Percentiles rank a stretch among this genome's conserved stretches.
These are phyloP conservation scores for Camellia granthamiana DNA, from an alignment of 148 eudicot genomes.

Conservation along the genomic window DNA sequence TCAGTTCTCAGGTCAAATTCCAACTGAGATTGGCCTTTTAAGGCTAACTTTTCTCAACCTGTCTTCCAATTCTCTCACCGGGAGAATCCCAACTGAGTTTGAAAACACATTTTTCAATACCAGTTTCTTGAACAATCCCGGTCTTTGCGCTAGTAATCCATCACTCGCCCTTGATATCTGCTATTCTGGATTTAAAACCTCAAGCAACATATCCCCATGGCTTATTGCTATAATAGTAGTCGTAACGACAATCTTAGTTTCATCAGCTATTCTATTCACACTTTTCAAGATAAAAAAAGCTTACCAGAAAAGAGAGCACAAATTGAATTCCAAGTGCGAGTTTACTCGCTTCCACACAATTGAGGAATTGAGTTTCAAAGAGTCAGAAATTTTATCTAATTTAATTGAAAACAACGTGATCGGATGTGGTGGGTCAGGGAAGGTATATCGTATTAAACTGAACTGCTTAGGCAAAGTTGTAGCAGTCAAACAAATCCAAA, in stretches of 20 bases:
- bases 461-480: slow-evolving; percentile 23
- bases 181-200: neutral
- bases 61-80: slow-evolving; percentile 32
- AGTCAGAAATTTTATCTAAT: slow-evolving; percentile 23
- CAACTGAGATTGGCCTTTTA: slow-evolving; percentile 16
- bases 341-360: slow-evolving; percentile 32
- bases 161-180: slow-evolving; percentile 24
- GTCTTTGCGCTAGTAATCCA: slow-evolving; percentile 32
- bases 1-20: slow-evolving; percentile 31
- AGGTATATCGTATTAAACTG: slow-evolving; percentile 25
- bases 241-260: slow-evolving; percentile 2
- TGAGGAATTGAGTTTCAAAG: slow-evolving; percentile 18
- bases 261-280: slow-evolving; percentile 12
- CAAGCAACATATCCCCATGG: slow-evolving; percentile 11
- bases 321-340: slow-evolving; percentile 23
- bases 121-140: slow-evolving; percentile 33
- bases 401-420: slow-evolving; percentile 29
- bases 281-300: neutral
- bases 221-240: too few relatives aligned
- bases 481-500: slow-evolving; percentile 38
- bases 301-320: slow-evolving; percentile 14
- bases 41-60: slow-evolving; percentile 26
- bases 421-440: slow-evolving; percentile 41
- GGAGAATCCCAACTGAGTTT: slow-evolving; percentile 27
- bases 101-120: slow-evolving; percentile 24